Evolutionary conservation across 2,329 filamentous ascomycete genomes (phyloP).

Genomic region (Ampelomyces quisqualis): DNA sequence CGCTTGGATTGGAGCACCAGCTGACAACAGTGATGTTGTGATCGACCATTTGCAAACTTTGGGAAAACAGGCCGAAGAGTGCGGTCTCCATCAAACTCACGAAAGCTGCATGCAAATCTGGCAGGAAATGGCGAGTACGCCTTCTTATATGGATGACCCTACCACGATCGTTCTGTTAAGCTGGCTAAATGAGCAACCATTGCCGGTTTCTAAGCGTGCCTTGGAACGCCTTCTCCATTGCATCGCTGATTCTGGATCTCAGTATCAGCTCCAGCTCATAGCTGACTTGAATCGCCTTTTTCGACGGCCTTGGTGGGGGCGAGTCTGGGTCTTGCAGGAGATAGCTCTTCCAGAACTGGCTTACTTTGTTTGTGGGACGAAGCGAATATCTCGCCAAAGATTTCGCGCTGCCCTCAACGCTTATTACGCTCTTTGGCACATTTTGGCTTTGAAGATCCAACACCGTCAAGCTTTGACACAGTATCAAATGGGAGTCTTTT

Average conservation of each 20-base stretch:
- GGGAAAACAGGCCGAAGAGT: constrained; percentile 13
- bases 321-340: constrained; percentile 22
- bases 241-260: constrained; percentile 6
- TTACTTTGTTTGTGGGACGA: constrained; percentile 12
- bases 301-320: constrained; percentile 14
- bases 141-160: background rate
- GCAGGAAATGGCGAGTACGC: constrained; percentile 1
- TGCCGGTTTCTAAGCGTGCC: background rate
- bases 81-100: constrained; percentile 2
- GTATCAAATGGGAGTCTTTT: constrained; percentile 4
- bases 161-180: background rate
- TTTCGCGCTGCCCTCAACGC: constrained; percentile 8
- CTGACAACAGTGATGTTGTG: constrained; percentile 2
- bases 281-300: constrained; percentile 7
- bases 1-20: constrained; percentile 14
- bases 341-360: constrained; percentile 10
- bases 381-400: constrained; percentile 5
- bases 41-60: constrained; percentile 13
- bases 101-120: constrained; percentile 6
- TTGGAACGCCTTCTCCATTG: background rate
- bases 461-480: background rate
- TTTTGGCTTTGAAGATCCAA: background rate
- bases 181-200: background rate
- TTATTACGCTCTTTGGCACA: constrained; percentile 6
- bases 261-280: constrained; percentile 5